Conservation (phyloP, 495 filamentous ascomycete genomes). For the Hyaloscypha variabilis region DNA sequence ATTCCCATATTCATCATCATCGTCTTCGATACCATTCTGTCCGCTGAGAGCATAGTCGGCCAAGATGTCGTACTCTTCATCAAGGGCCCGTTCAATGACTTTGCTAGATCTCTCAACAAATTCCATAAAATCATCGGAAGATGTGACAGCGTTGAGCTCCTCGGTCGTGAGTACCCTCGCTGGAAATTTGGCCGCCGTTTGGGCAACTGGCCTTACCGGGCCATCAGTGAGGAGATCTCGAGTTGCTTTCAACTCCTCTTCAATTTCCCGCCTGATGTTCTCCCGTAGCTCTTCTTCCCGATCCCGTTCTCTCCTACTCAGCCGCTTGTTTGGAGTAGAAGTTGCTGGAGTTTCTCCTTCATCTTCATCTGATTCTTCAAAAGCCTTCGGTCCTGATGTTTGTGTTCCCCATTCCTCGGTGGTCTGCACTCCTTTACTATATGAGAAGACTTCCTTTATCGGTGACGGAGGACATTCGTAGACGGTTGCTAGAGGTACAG, state of each 20-base stretch:
- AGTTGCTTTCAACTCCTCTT: constrained; percentile 81
- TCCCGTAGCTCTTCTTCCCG: constrained; percentile 87
- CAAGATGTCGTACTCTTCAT: constrained; percentile 90
- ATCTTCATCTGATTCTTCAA: constrained; percentile 58
- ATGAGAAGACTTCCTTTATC: constrained; percentile 80
- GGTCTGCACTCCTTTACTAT: constrained; percentile 96
- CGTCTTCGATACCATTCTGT: constrained; percentile 67
- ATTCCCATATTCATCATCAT: constrained; percentile 78
- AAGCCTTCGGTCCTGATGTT: constrained; percentile 39
- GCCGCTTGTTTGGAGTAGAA: constrained; percentile 59
- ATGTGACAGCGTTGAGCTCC: constrained; percentile 87
- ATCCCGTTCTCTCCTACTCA: constrained; percentile 75
- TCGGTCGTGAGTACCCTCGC: constrained; percentile 80
- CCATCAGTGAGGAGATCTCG: constrained; percentile 59
- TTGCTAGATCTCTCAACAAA: constrained; percentile 96
- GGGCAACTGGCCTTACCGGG: constrained; percentile 44
- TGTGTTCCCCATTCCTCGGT: constrained; percentile 64
- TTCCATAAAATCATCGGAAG: constrained; percentile 89
- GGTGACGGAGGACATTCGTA: constrained; percentile 76
- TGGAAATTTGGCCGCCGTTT: constrained; percentile 64
- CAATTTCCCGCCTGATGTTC: constrained; percentile 84
- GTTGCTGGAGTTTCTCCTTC: constrained; percentile 39
- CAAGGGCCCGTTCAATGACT: constrained; percentile 93
- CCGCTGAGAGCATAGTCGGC: constrained; percentile 88
- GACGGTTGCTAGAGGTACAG: constrained; percentile 68